phyloP scores from a whole-genome alignment of 164 flowering plant genomes.

The Kingdonia uniflora region DNA sequence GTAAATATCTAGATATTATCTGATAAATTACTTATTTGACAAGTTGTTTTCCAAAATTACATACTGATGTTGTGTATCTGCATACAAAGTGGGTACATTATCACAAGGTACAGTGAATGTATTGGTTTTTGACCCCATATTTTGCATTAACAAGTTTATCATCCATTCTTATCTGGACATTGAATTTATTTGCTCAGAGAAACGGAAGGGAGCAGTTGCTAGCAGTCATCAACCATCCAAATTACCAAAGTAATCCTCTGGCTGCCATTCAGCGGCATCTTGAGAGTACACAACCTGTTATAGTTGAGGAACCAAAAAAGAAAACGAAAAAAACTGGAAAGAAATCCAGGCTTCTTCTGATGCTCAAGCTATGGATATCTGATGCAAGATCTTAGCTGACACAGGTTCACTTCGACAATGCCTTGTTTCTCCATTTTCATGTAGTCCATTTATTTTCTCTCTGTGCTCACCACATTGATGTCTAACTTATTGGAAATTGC shows the following conservation, averaged over 20 bases:
- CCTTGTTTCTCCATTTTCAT: background rate
- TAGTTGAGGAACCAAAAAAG: conserved; percentile 25
- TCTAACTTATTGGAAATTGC: no score
- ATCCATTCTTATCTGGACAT: background rate
- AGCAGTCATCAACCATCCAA: conserved; percentile 40
- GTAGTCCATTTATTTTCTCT: no score
- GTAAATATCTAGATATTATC: background rate
- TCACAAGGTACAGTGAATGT: no score
- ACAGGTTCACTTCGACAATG: no score
- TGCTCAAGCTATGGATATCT: conserved; percentile 50
- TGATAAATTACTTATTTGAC: background rate
- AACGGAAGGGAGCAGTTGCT: conserved; percentile 47
- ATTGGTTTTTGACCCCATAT: no score
- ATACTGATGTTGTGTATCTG: no score
- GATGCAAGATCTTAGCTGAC: conserved; percentile 11
- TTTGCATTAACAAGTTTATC: no score
- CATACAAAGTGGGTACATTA: no score
- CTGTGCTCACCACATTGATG: no score
- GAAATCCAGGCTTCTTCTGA: conserved; percentile 19
- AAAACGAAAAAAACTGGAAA: conserved; percentile 22
- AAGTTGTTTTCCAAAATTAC: background rate
- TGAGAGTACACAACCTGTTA: conserved; percentile 45
- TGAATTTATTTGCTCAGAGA: conserved; percentile 25
- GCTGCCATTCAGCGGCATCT: conserved; percentile 56
- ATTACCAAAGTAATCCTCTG: conserved; percentile 50